Evolutionary conservation across 176 grass and related monocot genomes (phyloP).

Genomic region (Phragmites australis): DNA sequence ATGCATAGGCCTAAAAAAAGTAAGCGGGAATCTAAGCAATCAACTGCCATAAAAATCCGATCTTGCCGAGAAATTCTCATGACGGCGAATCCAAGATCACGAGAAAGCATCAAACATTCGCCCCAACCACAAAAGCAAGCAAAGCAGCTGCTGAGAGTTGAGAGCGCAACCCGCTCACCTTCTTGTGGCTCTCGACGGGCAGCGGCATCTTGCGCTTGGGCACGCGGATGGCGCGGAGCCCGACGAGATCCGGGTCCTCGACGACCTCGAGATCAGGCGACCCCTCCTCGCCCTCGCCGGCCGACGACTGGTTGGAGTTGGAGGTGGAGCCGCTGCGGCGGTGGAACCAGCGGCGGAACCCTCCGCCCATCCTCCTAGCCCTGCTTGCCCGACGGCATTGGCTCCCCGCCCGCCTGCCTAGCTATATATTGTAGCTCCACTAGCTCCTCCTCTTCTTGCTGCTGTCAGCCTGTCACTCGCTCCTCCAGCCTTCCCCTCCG

Average conservation of each 20-base stretch:
- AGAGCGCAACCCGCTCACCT: constrained; percentile 32
- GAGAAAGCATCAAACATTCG: not conserved
- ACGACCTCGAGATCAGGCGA: constrained; percentile 39
- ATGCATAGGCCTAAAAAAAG: not conserved
- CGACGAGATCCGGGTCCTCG: constrained; percentile 62
- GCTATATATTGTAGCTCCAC: not conserved
- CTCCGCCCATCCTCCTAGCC: constrained; percentile 58
- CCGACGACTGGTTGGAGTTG: constrained; percentile 44
- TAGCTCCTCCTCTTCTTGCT: not conserved
- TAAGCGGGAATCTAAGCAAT: constrained; percentile 18
- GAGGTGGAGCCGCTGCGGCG: constrained; percentile 46
- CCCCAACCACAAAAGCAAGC: not conserved
- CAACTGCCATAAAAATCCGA: constrained; percentile 15
- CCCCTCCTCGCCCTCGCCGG: constrained; percentile 27
- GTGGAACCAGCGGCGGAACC: constrained; percentile 75
- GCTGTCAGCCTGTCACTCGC: no score
- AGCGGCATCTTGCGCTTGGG: constrained; percentile 67
- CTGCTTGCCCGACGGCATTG: constrained; percentile 43
- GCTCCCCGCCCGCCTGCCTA: not conserved
- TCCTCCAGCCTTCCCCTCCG: no score
- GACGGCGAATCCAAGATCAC: constrained; percentile 28
- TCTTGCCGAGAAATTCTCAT: constrained; percentile 2
- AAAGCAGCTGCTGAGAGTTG: not conserved
- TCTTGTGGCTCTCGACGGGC: constrained; percentile 56
- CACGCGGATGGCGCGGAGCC: constrained; percentile 56